Evolutionary conservation across 2,329 filamentous ascomycete species (phyloP).

Genomic region (Exophiala aquamarina): DNA sequence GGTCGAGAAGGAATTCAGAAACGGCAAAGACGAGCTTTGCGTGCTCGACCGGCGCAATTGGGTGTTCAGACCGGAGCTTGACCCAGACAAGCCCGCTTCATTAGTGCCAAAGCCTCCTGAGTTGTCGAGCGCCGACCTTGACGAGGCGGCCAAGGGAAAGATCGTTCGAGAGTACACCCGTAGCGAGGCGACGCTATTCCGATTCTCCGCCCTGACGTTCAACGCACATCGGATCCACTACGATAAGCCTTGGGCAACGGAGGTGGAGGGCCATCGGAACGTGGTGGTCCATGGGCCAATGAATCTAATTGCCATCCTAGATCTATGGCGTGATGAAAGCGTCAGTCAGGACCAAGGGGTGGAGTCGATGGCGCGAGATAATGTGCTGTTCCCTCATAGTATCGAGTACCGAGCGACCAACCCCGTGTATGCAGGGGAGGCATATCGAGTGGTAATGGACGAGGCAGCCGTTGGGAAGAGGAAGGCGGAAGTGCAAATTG

Average conservation of each 20-base stretch:
- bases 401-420: constrained; percentile 51
- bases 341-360: constrained; percentile 20
- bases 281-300: constrained; percentile 46
- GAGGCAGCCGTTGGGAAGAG: constrained; percentile 28
- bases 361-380: constrained; percentile 13
- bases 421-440: constrained; percentile 51
- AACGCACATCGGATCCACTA: constrained; percentile 48
- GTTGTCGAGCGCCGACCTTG: constrained; percentile 20
- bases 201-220: constrained; percentile 46
- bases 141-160: constrained; percentile 23
- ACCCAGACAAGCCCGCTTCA: constrained; percentile 18
- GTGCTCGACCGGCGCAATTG: constrained; percentile 57
- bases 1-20: constrained; percentile 61
- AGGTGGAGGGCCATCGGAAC: constrained; percentile 44
- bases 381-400: constrained; percentile 38
- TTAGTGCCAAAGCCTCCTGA: constrained; percentile 23
- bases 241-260: constrained; percentile 42
- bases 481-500: constrained; percentile 31
- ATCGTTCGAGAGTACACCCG: constrained; percentile 35
- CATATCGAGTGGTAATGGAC: constrained; percentile 46
- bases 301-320: constrained; percentile 44
- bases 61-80: constrained; percentile 44
- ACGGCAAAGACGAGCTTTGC: constrained; percentile 43
- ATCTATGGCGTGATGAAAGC: constrained; percentile 44
- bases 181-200: constrained; percentile 42